Conservation (phyloP, 1,139 yeast genomes). For the Wickerhamomyces sp. region DNA sequence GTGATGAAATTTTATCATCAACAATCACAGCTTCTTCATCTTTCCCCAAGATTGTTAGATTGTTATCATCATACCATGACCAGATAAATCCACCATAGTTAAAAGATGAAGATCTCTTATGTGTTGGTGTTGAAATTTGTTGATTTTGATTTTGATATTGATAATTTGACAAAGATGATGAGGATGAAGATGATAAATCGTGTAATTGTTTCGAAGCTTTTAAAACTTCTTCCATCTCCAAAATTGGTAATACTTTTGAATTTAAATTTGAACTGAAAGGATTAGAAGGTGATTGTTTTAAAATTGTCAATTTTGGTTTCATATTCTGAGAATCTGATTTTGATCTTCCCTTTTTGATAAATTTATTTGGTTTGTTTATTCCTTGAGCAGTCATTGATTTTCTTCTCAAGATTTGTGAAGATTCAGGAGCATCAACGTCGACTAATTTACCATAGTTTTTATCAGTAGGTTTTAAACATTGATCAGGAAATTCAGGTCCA, state of each 20-base stretch:
- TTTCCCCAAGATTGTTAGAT: conserved; percentile 17
- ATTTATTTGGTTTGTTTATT: background rate
- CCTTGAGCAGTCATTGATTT: conserved; percentile 4
- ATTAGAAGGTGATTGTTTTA: background rate
- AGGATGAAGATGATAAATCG: conserved; percentile 13
- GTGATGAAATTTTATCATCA: conserved; percentile 3
- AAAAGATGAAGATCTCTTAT: conserved; percentile 7
- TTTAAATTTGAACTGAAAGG: background rate
- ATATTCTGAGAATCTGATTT: conserved; percentile 12
- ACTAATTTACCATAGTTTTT: conserved; percentile 63
- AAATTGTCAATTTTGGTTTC: conserved; percentile 3
- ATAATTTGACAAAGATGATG: background rate
- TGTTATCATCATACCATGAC: conserved; percentile 20
- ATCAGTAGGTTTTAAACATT: conserved; percentile 63
- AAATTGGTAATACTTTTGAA: conserved; percentile 3
- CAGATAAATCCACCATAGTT: conserved; percentile 24
- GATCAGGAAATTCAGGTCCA: conserved; percentile 66
- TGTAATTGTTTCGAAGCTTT: conserved; percentile 24
- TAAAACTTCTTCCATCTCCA: conserved; percentile 21
- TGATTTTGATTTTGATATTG: no score
- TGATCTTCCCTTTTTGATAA: conserved; percentile 16
- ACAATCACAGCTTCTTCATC: conserved; percentile 13
- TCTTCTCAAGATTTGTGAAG: conserved; percentile 18
- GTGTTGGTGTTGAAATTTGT: background rate
- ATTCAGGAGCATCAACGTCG: conserved; percentile 24